Base-by-base conservation (phyloP, 306 rosid species). In the Oxytropis ochrocephala region DNA sequence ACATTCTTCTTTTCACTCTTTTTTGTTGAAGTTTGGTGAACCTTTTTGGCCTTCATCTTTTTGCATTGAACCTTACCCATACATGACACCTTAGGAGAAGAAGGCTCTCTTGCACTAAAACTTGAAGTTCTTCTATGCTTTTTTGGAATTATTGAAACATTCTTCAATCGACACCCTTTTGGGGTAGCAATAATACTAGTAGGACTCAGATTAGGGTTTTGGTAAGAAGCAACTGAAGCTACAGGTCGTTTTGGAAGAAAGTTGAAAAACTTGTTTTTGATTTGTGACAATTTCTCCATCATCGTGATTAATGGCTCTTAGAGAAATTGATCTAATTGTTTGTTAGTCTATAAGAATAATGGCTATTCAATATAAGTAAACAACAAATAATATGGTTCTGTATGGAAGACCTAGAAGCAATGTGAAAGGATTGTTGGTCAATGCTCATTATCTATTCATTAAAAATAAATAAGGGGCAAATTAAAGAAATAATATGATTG, bases 81-180 rank as follows among this genome's bases (percentile, higher is more conserved):
- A 57, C 85, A 85, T 4, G 90, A 78, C 9, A 85, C 87, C 67
- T 83, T 75, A 3, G 84, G 87, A 3, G 87, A 85, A 0, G 71
- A 3, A 5, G 87, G 87, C 12, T 85, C 85, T 27, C 24, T 11
- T 21, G 70, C 29, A 30, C 78, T 68, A 11, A 83, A 72, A 13
- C 80, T 72, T 33, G 17, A 68, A 48, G 8, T 52, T 53, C 76
- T 78, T 74, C 84, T 47, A 14, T 73, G 75, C 39, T 85, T 85
- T 7, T 24, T n/a, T 2, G 84, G 85, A 35, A 83, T 42, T 11
- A 85, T 78, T 1, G 79, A 66, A 21, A 79, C 63, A 8, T 0
- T 58, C 35, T 46, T 7, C 1, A 7, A 6, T 27, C 63, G 47
- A 29, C 21, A 5, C 5, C 18, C 42, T 5, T 38, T 9, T 9